Evolutionary conservation across 352 stramenopile genomes (phyloP), one percentile per base, ranked within the genome.

Genomic region (Phytophthora meadii): DNA sequence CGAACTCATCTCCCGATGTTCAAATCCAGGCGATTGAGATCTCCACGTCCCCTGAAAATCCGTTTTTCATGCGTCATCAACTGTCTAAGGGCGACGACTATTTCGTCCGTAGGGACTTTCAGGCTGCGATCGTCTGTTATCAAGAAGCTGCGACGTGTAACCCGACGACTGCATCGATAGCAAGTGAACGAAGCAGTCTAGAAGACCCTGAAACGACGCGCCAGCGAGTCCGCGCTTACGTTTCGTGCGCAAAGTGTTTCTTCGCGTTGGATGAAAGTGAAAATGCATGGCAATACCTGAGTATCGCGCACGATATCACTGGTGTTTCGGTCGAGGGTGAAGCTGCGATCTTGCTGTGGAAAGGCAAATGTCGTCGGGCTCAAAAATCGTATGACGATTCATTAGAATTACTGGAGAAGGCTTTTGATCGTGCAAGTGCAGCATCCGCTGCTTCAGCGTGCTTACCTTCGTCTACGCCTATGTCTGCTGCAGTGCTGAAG

Each of bases 181-280:
- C 64, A 50, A 56, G 22, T 14, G 63, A 80, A 42, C 48, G 54
- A 53, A 45, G 12, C 11, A 50, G 27, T 12, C 17, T 58, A 36
- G 77, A 84, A 44, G 61, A 76, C 30, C 32, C 62, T 25, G 74
- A 87, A 52, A 81, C 69, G 14, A 81, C 65, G 5, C 56, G 70
- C 4, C 72, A 80, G 36, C 76, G 76, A 8, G 78, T 79, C 41
- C 74, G 61, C 4, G 82, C 82, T 3, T 78, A 80, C 14, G 72
- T 89, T 2, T 77, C 71, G 24, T 80, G 76, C 40, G 76, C 77
- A 51, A 91, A 91, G 40, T 91, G 82, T 51, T 84, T 87, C 47
- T 91, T 79, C 49, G 77, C 76, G 7, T 40, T 88, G 54, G 76
- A 84, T 24, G 70, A 86, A 56, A 53, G 64, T 0, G 80, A 88